A percentile compares a stretch with the other conserved stretches of the same genome.
Evolutionary conservation across 140 eudicot species (phyloP).

Genomic region (Erigeron philadelphicus): DNA sequence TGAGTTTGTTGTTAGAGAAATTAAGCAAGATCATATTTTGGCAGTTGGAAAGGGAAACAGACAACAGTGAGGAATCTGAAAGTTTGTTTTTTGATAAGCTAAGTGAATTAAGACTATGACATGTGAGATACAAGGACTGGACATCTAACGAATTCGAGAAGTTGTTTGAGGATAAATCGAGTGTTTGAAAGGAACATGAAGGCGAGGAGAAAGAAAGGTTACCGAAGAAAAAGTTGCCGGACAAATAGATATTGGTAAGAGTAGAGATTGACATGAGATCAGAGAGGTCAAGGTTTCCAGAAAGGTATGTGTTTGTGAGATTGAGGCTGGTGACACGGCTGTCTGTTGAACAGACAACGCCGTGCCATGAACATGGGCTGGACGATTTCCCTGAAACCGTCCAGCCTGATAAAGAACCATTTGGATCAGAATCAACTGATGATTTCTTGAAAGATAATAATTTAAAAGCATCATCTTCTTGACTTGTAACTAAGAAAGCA

Average conservation of each 20-base stretch:
- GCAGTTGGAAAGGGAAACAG: conserved; percentile 46
- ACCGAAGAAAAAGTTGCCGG: conserved; percentile 67
- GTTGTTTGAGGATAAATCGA: conserved; percentile 59
- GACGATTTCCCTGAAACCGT: conserved; percentile 31
- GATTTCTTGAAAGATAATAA: conserved; percentile 52
- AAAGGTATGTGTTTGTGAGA: conserved; percentile 40
- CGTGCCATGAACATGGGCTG: conserved; percentile 63
- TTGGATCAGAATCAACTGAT: conserved; percentile 55
- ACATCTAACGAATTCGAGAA: conserved; percentile 39
- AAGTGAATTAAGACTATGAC: conserved; percentile 37
- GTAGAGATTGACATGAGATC: conserved; percentile 45
- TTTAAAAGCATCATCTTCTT: conserved; percentile 34
- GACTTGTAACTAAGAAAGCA: conserved; percentile 24
- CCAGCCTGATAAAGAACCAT: conserved; percentile 53
- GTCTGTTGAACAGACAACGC: conserved; percentile 47
- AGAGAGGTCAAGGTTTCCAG: conserved; percentile 52
- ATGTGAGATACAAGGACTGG: conserved; percentile 33
- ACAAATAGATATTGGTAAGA: conserved; percentile 38
- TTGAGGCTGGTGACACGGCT: conserved; percentile 38
- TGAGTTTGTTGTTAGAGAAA: conserved; percentile 50
- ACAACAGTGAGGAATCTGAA: conserved; percentile 43
- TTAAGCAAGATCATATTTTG: conserved; percentile 51
- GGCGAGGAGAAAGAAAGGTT: conserved; percentile 46
- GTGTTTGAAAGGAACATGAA: conserved; percentile 40
- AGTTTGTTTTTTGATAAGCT: conserved; percentile 48